Base-by-base conservation (phyloP, 306 rosid species). In the Potentilla sterilis region DNA sequence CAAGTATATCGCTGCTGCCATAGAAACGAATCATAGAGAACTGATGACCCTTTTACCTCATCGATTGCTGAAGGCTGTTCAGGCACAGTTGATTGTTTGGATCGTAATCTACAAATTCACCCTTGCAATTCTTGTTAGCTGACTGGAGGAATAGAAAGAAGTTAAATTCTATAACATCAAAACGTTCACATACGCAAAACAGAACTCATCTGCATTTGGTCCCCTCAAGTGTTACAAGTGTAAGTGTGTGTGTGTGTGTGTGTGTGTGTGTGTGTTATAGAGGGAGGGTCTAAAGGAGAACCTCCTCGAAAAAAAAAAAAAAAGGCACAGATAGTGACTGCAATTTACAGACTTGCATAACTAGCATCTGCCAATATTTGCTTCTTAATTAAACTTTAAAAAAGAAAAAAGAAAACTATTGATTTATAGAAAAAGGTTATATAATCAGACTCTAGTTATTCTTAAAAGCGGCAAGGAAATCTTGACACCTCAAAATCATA, bases 71-170 rank as follows among this genome's bases (percentile, higher is more conserved):
- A 28, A 74, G 43, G 52, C 44, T 35, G 21, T 62, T 19, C 32
- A 43, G 70, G 70, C 78, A 74, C 13, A 61, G 32, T 34, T 28
- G 44, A 63, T 74, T 74, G 44, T 62, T 61, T 46, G 70, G 78
- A 74, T 74, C 61, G 13, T 43, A 32, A 34, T 59, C 44, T 35
- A 74, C 48, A 6, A 15, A 61, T 1, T 62, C 37, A 4, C 78
- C 70, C 7, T 34, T 62, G 78, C 62, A 74, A 61, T 74, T 74
- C 70, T 34, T 46, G 15, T 47, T 46, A 46, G n/a, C 4, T 46
- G 78, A 62, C 78, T 62, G 35, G 14, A 63, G 2, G 35, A 63
- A 15, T 3, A 35, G 22, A 34, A 34, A 35, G 44, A 42, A 35
- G 44, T 37, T 10, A 34, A 34, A 32, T 5, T 63, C 24, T 35